These are phyloP conservation scores for Fonsecaea monophora DNA, from an alignment of 2,329 filamentous ascomycete genomes.

Conservation along the genomic window DNA sequence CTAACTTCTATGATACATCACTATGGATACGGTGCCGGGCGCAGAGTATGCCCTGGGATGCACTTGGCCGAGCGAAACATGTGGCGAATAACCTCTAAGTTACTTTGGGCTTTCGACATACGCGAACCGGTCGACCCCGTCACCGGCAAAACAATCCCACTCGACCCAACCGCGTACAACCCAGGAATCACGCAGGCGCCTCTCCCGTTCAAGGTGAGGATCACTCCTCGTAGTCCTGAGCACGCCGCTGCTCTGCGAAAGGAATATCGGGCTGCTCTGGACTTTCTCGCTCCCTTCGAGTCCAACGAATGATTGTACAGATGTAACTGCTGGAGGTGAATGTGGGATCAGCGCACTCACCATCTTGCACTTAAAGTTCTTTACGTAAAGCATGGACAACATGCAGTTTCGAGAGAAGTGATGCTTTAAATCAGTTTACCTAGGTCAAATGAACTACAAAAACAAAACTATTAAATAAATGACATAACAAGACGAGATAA, in stretches of 20 bases:
- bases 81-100: neutral
- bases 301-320: no score
- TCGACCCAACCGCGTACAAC: conserved; percentile 13
- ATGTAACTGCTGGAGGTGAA: no score
- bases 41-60: conserved; percentile 10
- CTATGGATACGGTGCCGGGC: conserved; percentile 5
- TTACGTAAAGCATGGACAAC: no score
- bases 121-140: conserved; percentile 10
- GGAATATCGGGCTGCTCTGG: neutral
- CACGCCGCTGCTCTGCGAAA: neutral
- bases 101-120: conserved; percentile 9
- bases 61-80: conserved; percentile 6
- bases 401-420: no score
- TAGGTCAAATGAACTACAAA: no score
- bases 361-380: no score
- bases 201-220: conserved; percentile 5
- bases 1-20: neutral
- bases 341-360: no score
- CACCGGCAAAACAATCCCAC: conserved; percentile 1
- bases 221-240: conserved; percentile 1
- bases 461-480: no score
- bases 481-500: no score
- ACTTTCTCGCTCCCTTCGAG: neutral
- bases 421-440: no score
- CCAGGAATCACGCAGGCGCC: neutral